Conservation (phyloP, 2,329 filamentous ascomycete species). For the Fusarium anthophilum region DNA sequence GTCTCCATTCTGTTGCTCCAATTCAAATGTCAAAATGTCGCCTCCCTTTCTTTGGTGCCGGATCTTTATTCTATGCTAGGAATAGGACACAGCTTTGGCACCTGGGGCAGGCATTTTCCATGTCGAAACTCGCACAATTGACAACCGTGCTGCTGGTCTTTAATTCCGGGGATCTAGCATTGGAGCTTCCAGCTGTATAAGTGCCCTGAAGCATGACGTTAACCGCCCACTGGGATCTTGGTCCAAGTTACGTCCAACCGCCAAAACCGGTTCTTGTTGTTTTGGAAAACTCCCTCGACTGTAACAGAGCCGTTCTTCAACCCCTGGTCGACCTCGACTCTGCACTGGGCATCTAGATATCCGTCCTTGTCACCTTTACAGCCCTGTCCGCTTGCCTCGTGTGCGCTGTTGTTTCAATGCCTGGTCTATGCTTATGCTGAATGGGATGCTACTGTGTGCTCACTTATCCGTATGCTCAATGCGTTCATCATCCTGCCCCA, state of each 20-base stretch:
- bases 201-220: conserved; percentile 38
- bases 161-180: conserved; percentile 19
- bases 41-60: conserved; percentile 32
- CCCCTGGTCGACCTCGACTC: conserved; percentile 15
- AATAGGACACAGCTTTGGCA: conserved; percentile 33
- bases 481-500: conserved; percentile 11
- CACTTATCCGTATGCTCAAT: conserved; percentile 18
- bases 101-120: conserved; percentile 35
- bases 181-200: conserved; percentile 12
- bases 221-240: conserved; percentile 14
- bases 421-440: conserved; percentile 31
- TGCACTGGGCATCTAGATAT: conserved; percentile 8
- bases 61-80: conserved; percentile 30
- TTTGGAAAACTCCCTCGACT: conserved; percentile 30
- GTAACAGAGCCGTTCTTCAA: conserved; percentile 33
- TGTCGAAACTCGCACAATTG: conserved; percentile 17
- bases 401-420: conserved; percentile 29
- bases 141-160: conserved; percentile 19
- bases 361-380: conserved; percentile 16
- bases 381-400: conserved; percentile 23
- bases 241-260: conserved; percentile 9
- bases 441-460: neutral
- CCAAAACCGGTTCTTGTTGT: conserved; percentile 35
- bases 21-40: conserved; percentile 34
- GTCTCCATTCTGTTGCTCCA: conserved; percentile 26